phyloP scores from a whole-genome alignment of 352 stramenopile species.

The Aphanomyces euteiches region DNA sequence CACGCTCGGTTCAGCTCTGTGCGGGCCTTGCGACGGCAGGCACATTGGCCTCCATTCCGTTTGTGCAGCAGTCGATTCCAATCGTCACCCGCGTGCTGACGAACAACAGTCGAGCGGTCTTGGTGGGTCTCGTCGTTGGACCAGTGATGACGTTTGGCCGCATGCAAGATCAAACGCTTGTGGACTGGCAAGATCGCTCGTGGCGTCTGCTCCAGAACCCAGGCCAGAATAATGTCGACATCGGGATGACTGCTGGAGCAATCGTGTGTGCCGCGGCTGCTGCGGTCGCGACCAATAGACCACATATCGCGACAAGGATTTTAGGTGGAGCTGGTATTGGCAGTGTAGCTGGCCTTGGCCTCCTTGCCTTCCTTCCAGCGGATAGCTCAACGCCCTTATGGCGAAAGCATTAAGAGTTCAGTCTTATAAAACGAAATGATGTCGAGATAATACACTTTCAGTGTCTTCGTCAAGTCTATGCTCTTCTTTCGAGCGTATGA shows the following conservation, averaged over 20 bases:
- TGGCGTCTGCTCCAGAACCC: slow-evolving; percentile 19
- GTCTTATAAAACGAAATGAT: too few species aligned
- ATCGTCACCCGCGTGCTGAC: neutral
- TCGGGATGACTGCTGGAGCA: neutral
- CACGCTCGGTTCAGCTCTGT: slow-evolving; percentile 1
- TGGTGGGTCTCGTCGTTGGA: slow-evolving; percentile 6
- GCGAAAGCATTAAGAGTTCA: too few species aligned
- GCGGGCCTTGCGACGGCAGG: neutral
- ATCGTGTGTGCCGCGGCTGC: neutral
- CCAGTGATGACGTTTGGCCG: neutral
- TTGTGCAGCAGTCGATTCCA: neutral
- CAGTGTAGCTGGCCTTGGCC: neutral
- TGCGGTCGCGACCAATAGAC: neutral
- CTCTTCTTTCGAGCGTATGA: too few species aligned
- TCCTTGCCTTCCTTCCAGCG: slow-evolving; percentile 1
- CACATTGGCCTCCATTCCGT: neutral
- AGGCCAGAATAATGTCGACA: slow-evolving; percentile 11
- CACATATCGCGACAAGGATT: neutral
- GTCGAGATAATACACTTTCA: too few species aligned
- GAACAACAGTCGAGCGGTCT: slow-evolving; percentile 2
- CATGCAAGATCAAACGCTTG: neutral
- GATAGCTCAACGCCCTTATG: neutral
- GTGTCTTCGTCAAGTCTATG: too few species aligned
- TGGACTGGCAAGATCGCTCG: slow-evolving; percentile 6
- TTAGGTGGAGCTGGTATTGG: neutral